Conservation (phyloP, 2,329 filamentous ascomycete species). For the Aspergillus quadricinctus region DNA sequence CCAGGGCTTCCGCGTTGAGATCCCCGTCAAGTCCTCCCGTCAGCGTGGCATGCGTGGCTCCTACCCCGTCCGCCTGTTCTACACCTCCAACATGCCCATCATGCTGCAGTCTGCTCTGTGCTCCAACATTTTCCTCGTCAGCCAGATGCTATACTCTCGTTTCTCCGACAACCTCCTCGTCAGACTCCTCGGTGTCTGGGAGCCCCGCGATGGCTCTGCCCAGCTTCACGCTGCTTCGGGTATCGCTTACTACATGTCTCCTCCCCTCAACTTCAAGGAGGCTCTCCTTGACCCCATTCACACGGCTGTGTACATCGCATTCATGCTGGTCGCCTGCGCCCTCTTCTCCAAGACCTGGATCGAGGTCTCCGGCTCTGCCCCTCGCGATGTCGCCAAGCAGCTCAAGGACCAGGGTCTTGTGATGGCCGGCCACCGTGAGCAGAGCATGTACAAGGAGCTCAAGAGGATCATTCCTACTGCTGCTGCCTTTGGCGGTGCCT, state of each 20-base stretch:
- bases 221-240: conserved; percentile 92
- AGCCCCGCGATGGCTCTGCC: conserved; percentile 87
- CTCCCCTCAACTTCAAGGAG: conserved; percentile 94
- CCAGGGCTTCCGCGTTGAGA: conserved; percentile 98
- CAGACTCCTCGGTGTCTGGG: conserved; percentile 96
- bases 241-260: conserved; percentile 99
- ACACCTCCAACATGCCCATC: conserved; percentile 99
- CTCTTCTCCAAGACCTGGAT: conserved; percentile 99
- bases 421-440: conserved; percentile 98
- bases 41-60: conserved; percentile 98
- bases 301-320: conserved; percentile 89
- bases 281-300: conserved; percentile 95
- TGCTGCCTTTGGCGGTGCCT: conserved; percentile 96
- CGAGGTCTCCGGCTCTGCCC: conserved; percentile 95
- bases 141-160: conserved; percentile 98
- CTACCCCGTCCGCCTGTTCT: conserved; percentile 98
- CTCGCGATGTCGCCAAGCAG: conserved; percentile 97
- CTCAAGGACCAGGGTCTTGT: conserved; percentile 99
- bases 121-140: conserved; percentile 98
- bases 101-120: conserved; percentile 99
- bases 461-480: conserved; percentile 99
- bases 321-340: conserved; percentile 96
- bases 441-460: conserved; percentile 99
- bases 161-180: conserved; percentile 99
- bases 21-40: conserved; percentile 98